Base-by-base conservation (phyloP, 179 eudicot species). In the Pouteria campechiana region DNA sequence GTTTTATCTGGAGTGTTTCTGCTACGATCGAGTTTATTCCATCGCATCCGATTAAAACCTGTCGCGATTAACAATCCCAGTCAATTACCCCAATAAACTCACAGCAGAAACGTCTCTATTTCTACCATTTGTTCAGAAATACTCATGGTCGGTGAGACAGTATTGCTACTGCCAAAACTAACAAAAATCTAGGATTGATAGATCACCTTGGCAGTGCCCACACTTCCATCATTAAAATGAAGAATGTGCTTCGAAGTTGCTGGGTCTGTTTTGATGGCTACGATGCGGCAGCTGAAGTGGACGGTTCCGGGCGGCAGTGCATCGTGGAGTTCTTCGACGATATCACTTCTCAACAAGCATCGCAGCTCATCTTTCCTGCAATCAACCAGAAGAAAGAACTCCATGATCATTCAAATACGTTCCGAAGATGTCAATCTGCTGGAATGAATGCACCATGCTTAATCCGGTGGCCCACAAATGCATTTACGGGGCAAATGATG, bases 1-100 rank as follows among this genome's bases (percentile, higher is more conserved):
- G 74, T 31, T 61, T 60, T 21, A 79, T 52, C 39, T 52, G 59
- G 13, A 79, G 56, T 37, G 49, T 68, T 37, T 65, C 35, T 9
- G 74, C 71, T 28, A 69, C 57, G 16, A 42, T 43, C 15, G 79
- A 79, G 23, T 63, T 65, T 17, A 69, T 57, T 51, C 82, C 82
- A 57, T 72, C 87, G 42, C 79, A 75, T 9, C 87, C 82, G 17
- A 79, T 63, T 32, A 79, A 37, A 35, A 66, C 70, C 74, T 79
- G 54, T 13, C 5, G 18, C 2, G n/a, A n/a, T n/a, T n/a, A n/a
- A n/a, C n/a, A n/a, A n/a, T n/a, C n/a, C n/a, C n/a, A n/a, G n/a
- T n/a, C n/a, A n/a, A n/a, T n/a, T n/a, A n/a, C n/a, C n/a, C n/a
- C n/a, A n/a, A n/a, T n/a, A n/a, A n/a, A n/a, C n/a, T n/a, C n/a